phyloP scores from a whole-genome alignment of 345 rosid species.

The Pistacia vera region DNA sequence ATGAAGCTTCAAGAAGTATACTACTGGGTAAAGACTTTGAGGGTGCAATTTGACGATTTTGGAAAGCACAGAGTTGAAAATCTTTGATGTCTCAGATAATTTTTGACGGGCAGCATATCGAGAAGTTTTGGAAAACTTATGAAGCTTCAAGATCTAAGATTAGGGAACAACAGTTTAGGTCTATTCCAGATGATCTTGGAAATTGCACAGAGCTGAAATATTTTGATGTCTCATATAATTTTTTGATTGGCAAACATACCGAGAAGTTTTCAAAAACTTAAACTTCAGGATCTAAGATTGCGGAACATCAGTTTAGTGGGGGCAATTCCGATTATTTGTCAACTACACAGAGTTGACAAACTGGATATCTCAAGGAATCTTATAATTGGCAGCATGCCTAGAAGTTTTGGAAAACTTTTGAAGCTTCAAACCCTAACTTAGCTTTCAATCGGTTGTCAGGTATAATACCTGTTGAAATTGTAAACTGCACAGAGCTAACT shows the following conservation, averaged over 20 bases:
- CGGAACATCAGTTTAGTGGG: conserved; percentile 86
- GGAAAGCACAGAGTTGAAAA: no score
- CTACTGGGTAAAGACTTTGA: no score
- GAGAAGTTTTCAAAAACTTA: conserved; percentile 61
- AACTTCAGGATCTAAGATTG: conserved; percentile 83
- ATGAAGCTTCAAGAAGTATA: no score
- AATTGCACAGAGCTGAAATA: conserved; percentile 49
- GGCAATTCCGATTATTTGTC: conserved; percentile 66
- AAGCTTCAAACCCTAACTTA: conserved; percentile 81
- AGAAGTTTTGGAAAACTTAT: no score
- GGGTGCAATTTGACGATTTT: no score
- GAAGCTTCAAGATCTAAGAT: no score
- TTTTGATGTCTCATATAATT: conserved; percentile 79
- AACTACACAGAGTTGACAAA: conserved; percentile 58
- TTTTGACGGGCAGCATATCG: no score
- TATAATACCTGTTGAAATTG: conserved; percentile 62
- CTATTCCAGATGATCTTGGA: no score
- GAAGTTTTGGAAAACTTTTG: conserved; percentile 63
- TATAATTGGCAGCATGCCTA: conserved; percentile 76
- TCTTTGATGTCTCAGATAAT: no score
- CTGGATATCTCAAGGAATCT: conserved; percentile 79
- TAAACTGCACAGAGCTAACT: conserved; percentile 65
- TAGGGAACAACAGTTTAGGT: no score
- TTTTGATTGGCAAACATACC: conserved; percentile 83
- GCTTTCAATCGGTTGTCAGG: conserved; percentile 86